Evolutionary conservation across 345 rosid genomes (phyloP).

Genomic region (Lenwebbia sp.): DNA sequence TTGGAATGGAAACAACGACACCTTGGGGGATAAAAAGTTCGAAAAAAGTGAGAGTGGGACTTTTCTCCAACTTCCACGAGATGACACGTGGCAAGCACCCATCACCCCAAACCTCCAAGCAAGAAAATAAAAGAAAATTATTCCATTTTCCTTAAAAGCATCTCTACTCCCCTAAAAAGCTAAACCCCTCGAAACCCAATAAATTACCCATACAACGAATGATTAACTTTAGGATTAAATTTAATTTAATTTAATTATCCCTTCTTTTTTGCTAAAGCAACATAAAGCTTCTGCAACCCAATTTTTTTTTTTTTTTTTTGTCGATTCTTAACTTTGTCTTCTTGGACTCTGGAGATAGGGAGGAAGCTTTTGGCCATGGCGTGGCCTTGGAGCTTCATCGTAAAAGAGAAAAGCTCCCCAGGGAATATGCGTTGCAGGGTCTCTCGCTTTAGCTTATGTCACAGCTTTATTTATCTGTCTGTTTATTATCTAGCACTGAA

Average conservation of each 20-base stretch:
- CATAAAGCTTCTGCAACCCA: not conserved
- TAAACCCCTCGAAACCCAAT: not conserved
- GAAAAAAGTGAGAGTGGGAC: not conserved
- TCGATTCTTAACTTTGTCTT: not conserved
- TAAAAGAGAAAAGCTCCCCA: constrained; percentile 33
- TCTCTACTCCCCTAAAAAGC: constrained; percentile 9
- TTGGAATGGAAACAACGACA: not conserved
- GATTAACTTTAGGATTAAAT: not conserved
- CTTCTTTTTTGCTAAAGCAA: constrained; percentile 1
- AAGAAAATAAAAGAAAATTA: not conserved
- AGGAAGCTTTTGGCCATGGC: not conserved
- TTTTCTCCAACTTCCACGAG: not conserved
- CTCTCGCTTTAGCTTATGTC: not conserved
- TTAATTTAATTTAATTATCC: not conserved
- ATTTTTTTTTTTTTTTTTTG: accelerated
- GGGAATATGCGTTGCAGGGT: constrained; percentile 60
- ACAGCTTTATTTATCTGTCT: not conserved
- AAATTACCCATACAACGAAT: not conserved
- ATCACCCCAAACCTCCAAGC: not conserved
- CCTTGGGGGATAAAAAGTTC: not conserved
- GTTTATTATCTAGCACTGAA: not conserved
- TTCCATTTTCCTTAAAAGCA: constrained; percentile 28
- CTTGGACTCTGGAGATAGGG: not conserved
- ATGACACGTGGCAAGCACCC: not conserved
- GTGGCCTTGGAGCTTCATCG: constrained; percentile 24